Conservation (phyloP, 345 rosid species). For the Geranium brycei region DNA sequence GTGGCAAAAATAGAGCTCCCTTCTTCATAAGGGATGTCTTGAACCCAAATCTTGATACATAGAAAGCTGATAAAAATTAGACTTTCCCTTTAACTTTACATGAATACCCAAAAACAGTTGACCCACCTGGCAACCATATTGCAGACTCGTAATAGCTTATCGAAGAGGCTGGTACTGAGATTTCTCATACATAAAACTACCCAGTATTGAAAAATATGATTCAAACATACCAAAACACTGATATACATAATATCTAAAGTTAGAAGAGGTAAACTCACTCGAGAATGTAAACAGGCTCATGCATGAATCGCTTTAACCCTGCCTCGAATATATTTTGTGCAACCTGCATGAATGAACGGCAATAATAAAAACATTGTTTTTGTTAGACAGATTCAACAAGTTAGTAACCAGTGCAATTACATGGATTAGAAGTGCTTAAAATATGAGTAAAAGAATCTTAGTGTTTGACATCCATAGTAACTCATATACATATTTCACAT, state of each 20-base stretch:
- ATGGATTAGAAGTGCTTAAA: not conserved
- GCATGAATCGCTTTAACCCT: slow-evolving; percentile 81
- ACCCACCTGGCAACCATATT: not conserved
- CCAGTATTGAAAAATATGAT: not conserved
- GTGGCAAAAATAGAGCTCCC: no score
- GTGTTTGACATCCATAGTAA: not conserved
- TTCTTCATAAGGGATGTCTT: no score
- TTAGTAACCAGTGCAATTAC: not conserved
- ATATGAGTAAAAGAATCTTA: not conserved
- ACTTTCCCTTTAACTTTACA: not conserved
- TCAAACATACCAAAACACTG: slow-evolving; percentile 1
- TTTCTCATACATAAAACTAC: not conserved
- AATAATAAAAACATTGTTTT: slow-evolving; percentile 1
- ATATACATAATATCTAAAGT: slow-evolving; percentile 1
- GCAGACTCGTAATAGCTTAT: not conserved
- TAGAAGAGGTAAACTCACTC: slow-evolving; percentile 41
- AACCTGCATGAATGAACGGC: slow-evolving; percentile 36
- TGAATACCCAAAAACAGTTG: not conserved
- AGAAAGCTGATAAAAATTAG: no score
- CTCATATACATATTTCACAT: no score
- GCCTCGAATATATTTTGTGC: slow-evolving; percentile 92
- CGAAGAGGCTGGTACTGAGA: not conserved
- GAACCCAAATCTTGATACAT: no score
- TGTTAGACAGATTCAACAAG: not conserved
- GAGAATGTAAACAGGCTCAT: slow-evolving; percentile 79